These are phyloP conservation scores for Botrytis squamosa DNA, from an alignment of 2,329 filamentous ascomycete species.

Conservation along the genomic window DNA sequence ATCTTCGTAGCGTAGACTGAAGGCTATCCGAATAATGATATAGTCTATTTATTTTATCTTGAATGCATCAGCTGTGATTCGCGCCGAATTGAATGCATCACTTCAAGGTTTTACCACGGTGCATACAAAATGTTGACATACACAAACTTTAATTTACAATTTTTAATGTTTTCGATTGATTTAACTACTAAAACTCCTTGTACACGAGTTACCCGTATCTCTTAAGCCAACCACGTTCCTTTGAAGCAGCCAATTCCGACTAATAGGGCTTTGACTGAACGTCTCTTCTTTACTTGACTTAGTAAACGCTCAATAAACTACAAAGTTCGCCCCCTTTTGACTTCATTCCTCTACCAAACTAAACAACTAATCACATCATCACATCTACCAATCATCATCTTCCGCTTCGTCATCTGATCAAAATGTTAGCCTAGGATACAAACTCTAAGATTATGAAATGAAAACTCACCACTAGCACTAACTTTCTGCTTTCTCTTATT, in stretches of 20 bases:
- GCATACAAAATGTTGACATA: neutral
- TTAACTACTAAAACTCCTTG: constrained; percentile 8
- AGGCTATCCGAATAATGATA: neutral
- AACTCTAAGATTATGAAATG: neutral
- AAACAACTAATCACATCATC: neutral
- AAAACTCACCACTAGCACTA: constrained; percentile 82
- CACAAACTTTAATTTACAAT: neutral
- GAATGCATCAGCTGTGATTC: neutral
- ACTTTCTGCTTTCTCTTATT: constrained; percentile 91
- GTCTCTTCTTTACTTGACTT: neutral
- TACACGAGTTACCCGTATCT: neutral
- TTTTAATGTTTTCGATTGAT: constrained; percentile 10
- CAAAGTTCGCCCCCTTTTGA: neutral
- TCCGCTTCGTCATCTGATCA: constrained; percentile 70
- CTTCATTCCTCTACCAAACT: neutral
- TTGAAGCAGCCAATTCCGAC: constrained; percentile 1
- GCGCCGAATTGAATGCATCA: neutral
- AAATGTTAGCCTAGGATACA: constrained; percentile 36
- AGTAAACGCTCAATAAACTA: constrained; percentile 6
- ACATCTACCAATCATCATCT: constrained; percentile 68
- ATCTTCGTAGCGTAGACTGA: neutral
- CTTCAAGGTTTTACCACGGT: neutral
- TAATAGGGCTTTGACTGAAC: neutral
- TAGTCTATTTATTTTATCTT: neutral
- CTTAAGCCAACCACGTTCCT: neutral